Evolutionary conservation across 108 stramenopile genomes (phyloP).

Genomic region (Halocafeteria seosinensis): DNA sequence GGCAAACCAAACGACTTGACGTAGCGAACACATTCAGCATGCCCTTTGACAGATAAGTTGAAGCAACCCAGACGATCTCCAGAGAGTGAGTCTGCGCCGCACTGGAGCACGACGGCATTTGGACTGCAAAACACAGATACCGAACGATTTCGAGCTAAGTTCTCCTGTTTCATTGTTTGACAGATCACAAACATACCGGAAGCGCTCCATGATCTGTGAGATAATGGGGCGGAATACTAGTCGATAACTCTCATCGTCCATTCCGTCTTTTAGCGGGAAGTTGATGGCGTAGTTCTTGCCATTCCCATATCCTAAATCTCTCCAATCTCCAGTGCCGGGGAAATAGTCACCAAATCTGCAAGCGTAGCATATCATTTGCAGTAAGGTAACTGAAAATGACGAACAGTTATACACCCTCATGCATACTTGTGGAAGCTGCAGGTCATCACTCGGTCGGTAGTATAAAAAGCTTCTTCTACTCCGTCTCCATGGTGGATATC

Average conservation of each 20-base stretch:
- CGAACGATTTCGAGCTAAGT: conserved; percentile 4
- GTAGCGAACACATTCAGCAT: conserved; percentile 76
- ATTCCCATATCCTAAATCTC: conserved; percentile 59
- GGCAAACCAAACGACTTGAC: conserved; percentile 79
- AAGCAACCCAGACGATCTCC: conserved; percentile 94
- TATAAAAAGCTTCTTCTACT: conserved; percentile 68
- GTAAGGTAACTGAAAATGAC: no score
- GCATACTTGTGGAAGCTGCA: conserved; percentile 91
- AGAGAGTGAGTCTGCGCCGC: conserved; percentile 85
- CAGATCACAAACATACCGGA: conserved; percentile 23
- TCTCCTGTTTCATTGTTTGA: not conserved
- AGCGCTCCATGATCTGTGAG: conserved; percentile 82
- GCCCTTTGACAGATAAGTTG: conserved; percentile 80
- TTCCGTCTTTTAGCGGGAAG: conserved; percentile 82
- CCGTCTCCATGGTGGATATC: conserved; percentile 99
- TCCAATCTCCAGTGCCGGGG: conserved; percentile 46
- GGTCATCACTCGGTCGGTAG: conserved; percentile 97
- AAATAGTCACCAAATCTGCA: conserved; percentile 22
- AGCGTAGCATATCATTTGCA: no score
- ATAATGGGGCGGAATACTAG: conserved; percentile 80
- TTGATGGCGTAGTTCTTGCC: conserved; percentile 95
- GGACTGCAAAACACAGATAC: no score
- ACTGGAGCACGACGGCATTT: conserved; percentile 89
- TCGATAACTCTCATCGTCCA: conserved; percentile 66
- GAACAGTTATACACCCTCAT: conserved; percentile 98